Evolutionary conservation across 768 basidiomycete species (phyloP).

Genomic region (Sistotremastrum niveocremeum): DNA sequence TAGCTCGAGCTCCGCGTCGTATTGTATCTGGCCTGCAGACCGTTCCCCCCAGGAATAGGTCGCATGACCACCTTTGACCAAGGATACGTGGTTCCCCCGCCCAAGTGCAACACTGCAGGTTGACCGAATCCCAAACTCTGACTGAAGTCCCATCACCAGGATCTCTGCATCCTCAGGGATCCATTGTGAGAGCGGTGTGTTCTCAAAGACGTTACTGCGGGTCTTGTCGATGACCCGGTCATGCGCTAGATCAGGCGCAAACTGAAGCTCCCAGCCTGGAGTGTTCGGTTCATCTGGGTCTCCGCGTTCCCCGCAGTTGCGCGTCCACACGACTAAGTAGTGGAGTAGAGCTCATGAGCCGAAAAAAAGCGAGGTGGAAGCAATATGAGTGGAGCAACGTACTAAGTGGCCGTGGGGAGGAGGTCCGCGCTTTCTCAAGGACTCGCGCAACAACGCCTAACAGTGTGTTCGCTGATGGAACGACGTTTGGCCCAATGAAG

Average conservation of each 20-base stretch:
- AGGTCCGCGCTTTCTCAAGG: no score
- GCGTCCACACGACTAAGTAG: constrained; percentile 8
- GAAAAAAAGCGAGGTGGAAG: no score
- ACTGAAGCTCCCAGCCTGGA: constrained; percentile 49
- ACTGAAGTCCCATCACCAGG: constrained; percentile 53
- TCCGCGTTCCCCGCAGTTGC: constrained; percentile 47
- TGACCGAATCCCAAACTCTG: constrained; percentile 46
- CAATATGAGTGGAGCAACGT: no score
- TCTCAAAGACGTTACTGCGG: constrained; percentile 59
- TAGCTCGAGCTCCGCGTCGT: constrained; percentile 50
- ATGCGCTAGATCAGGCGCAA: constrained; percentile 28
- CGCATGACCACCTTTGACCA: constrained; percentile 52
- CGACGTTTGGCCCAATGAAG: no score
- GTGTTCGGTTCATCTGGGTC: constrained; percentile 46
- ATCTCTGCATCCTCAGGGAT: constrained; percentile 44
- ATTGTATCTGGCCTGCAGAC: constrained; percentile 36
- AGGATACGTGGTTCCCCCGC: constrained; percentile 51
- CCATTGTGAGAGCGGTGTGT: constrained; percentile 37
- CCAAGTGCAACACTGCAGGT: constrained; percentile 41
- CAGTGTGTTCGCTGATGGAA: no score
- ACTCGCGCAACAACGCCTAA: no score
- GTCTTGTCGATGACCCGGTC: constrained; percentile 52
- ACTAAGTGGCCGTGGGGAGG: no score
- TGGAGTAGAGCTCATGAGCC: no score
- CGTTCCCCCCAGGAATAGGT: constrained; percentile 56